Evolutionary conservation across 257 asterid species (phyloP).

Genomic region (Fraxinus excelsior): DNA sequence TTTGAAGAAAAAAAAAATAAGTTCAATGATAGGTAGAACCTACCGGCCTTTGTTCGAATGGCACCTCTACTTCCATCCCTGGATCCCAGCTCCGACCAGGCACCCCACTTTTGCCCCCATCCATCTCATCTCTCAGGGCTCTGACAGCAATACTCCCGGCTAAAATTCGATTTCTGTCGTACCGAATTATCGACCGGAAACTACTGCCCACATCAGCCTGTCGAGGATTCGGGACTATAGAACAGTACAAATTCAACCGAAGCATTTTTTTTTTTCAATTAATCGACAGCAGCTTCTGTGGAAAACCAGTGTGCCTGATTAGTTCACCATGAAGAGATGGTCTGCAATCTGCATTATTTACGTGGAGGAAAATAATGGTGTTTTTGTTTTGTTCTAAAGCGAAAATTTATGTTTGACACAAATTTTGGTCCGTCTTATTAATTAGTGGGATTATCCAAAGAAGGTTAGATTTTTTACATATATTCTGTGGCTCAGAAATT

Average conservation of each 20-base stretch:
- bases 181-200: constrained; percentile 35
- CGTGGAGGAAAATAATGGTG: constrained; percentile 44
- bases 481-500: constrained; percentile 45
- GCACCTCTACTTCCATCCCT: constrained; percentile 52
- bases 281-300: neutral
- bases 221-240: constrained; percentile 36
- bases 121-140: constrained; percentile 70
- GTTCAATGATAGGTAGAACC: constrained; percentile 6
- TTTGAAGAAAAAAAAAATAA: neutral
- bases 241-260: constrained; percentile 43
- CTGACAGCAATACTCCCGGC: constrained; percentile 38
- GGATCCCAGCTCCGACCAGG: constrained; percentile 50
- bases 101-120: constrained; percentile 41
- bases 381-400: neutral
- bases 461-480: constrained; percentile 3
- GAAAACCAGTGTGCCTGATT: neutral
- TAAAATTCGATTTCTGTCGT: constrained; percentile 26
- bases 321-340: constrained; percentile 13
- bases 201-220: constrained; percentile 29
- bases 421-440: constrained; percentile 11
- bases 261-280: constrained; percentile 35
- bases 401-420: neutral
- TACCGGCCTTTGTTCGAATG: constrained; percentile 58
- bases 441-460: constrained; percentile 38
- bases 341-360: constrained; percentile 40